phyloP scores from a whole-genome alignment of 2,329 filamentous ascomycete species.

The Rhynchosporium graminicola region DNA sequence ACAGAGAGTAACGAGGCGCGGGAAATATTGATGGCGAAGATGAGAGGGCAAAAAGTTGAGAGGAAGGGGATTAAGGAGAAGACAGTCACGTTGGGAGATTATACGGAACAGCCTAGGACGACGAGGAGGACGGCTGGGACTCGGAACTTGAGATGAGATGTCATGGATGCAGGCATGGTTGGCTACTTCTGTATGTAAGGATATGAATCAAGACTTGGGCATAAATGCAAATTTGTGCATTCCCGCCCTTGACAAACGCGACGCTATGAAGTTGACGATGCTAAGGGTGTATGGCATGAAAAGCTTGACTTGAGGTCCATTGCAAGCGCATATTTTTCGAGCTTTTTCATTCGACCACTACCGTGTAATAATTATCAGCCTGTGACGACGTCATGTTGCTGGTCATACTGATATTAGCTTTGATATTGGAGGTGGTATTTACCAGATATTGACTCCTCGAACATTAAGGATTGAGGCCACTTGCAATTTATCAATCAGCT shows the following conservation, averaged over 20 bases:
- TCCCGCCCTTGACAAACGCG: not conserved
- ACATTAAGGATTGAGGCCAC: too few relatives aligned
- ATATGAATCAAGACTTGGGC: not conserved
- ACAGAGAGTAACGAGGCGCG: slow-evolving; percentile 36
- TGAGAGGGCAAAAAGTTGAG: slow-evolving; percentile 37
- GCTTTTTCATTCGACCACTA: too few relatives aligned
- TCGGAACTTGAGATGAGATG: slow-evolving; percentile 5
- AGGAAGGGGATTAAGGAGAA: slow-evolving; percentile 28
- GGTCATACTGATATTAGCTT: too few relatives aligned
- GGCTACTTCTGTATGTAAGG: slow-evolving; percentile 2
- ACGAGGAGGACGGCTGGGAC: slow-evolving; percentile 17
- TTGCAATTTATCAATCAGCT: too few relatives aligned
- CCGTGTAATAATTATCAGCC: too few relatives aligned
- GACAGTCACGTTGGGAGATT: slow-evolving; percentile 20
- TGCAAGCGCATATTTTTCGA: too few relatives aligned
- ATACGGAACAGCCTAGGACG: slow-evolving; percentile 10
- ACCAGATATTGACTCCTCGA: too few relatives aligned
- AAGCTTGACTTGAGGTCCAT: too few relatives aligned
- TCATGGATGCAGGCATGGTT: not conserved
- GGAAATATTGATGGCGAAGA: slow-evolving; percentile 37
- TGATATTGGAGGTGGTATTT: too few relatives aligned
- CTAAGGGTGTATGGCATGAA: too few relatives aligned
- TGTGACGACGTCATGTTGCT: too few relatives aligned
- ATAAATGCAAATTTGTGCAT: not conserved
- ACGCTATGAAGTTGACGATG: not conserved